These are phyloP conservation scores for Nymphaea colorata DNA, from an alignment of 164 flowering plant genomes.

Conservation along the genomic window DNA sequence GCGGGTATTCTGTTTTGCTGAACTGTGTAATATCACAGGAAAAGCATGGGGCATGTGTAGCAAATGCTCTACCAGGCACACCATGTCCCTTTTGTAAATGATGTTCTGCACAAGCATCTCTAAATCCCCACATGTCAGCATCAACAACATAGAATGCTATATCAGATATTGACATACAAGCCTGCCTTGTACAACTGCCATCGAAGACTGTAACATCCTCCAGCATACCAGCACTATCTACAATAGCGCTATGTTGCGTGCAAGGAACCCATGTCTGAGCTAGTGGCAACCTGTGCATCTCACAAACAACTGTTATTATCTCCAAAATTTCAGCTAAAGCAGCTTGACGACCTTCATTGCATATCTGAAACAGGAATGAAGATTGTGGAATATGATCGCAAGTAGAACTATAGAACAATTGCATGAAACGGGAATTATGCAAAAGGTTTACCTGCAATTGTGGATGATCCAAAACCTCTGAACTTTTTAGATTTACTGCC, in stretches of 20 bases:
- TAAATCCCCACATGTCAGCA: conserved; percentile 89
- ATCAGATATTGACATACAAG: conserved; percentile 95
- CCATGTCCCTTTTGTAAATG: conserved; percentile 92
- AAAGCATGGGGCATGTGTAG: conserved; percentile 47
- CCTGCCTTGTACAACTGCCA: conserved; percentile 87
- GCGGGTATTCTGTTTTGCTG: conserved; percentile 78
- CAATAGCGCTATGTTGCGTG: conserved; percentile 70
- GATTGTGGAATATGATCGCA: conserved; percentile 4
- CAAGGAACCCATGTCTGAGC: conserved; percentile 99
- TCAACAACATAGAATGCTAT: conserved; percentile 82
- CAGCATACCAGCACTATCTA: conserved; percentile 76
- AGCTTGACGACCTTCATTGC: conserved; percentile 82
- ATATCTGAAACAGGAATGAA: conserved; percentile 44
- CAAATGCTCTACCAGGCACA: conserved; percentile 81
- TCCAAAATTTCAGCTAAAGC: conserved; percentile 88
- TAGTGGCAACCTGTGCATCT: conserved; percentile 76
- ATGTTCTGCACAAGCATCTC: conserved; percentile 95
- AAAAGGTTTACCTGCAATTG: conserved; percentile 44
- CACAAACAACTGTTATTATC: conserved; percentile 74
- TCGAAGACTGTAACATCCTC: conserved; percentile 83
- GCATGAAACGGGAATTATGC: background rate
- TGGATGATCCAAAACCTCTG: conserved; percentile 69
- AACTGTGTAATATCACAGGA: conserved; percentile 65
- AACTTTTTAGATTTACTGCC: conserved; percentile 93
- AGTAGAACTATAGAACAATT: background rate